Evolutionary conservation across 371 early-diverging fungal species (phyloP).

Genomic region (Zancudomyces culisetae): DNA sequence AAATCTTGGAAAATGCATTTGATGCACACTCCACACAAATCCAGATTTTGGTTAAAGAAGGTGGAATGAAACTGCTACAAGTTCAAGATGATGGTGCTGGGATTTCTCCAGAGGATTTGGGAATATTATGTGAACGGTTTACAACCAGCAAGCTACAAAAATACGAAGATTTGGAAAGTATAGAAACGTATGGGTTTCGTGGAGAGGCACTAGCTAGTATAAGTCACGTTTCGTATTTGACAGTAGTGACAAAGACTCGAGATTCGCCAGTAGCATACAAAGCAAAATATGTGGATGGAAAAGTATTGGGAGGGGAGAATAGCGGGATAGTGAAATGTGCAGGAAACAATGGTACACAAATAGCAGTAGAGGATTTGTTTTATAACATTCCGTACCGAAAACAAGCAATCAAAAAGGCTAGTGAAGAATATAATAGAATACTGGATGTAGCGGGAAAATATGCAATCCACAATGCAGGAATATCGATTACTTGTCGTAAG

Average conservation of each 20-base stretch:
- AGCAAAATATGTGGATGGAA: slow-evolving; percentile 69
- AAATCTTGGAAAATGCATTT: slow-evolving; percentile 91
- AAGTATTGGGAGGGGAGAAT: slow-evolving; percentile 44
- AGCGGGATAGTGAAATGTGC: slow-evolving; percentile 76
- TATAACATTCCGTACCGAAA: slow-evolving; percentile 68
- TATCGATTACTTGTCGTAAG: slow-evolving; percentile 72
- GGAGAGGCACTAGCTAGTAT: slow-evolving; percentile 98
- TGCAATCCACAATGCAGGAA: slow-evolving; percentile 69
- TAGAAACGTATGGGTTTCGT: slow-evolving; percentile 93
- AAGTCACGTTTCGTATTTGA: slow-evolving; percentile 76
- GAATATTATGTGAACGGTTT: slow-evolving; percentile 79
- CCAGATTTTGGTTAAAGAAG: slow-evolving; percentile 59
- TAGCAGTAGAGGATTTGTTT: slow-evolving; percentile 83
- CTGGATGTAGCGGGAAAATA: slow-evolving; percentile 73
- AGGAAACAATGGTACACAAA: slow-evolving; percentile 80
- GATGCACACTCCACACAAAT: slow-evolving; percentile 88
- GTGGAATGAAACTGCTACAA: slow-evolving; percentile 75
- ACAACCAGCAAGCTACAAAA: slow-evolving; percentile 83
- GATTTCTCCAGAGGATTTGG: slow-evolving; percentile 67
- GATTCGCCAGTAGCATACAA: slow-evolving; percentile 67
- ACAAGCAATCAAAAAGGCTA: slow-evolving; percentile 55
- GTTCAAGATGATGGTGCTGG: slow-evolving; percentile 97
- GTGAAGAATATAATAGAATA: slow-evolving; percentile 74
- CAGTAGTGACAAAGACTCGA: slow-evolving; percentile 66
- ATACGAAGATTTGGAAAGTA: slow-evolving; percentile 69